Evolutionary conservation across 768 basidiomycete species (phyloP), one percentile per base, ranked within the genome.

Genomic region (Lactarius evosmus): DNA sequence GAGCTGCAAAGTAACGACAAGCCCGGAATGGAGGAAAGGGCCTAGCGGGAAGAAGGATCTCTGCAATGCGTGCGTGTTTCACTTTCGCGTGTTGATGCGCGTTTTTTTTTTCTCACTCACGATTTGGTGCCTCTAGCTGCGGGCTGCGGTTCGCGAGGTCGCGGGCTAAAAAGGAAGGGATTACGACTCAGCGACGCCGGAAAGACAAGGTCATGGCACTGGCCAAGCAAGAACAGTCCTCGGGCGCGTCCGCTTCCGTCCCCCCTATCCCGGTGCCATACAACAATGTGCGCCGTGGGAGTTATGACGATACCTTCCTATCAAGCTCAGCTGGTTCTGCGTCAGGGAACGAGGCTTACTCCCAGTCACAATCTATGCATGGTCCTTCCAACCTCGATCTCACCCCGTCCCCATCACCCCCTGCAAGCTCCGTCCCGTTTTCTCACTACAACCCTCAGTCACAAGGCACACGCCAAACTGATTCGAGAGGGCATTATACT

Each of bases 21-120:
- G 91, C 71, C 93, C 93, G 0, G 93, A 95, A 74, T 95, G 93
- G 93, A 79, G 93, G 72, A 95, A 95, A 74, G 93, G 93, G 22
- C 91, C 91, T 58, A 91, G 84, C 70, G 93, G 93, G 30, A 89
- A 89, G 75, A 95, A 95, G 76, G 91, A 95, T 74, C 80, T 95
- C 30, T 95, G 93, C 74, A 95, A 95, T 78, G 93, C 93, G 88
- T 93, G 76, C 79, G 89, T 82, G 67, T 69, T 72, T 67, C 60
- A 66, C 51, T 68, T 67, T 59, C 61, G 29, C 67, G 60, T 67
- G 25, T 60, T 33, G 62, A 44, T 66, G 56, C 51, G 52, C 50
- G 54, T 69, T 61, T 55, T 64, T 59, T 57, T 59, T 46, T 27
- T 27, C 54, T 55, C 33, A 65, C 68, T 66, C 56, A 61, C 62